Evolutionary conservation across 352 stramenopile species (phyloP), one percentile per base, ranked within the genome.

Genomic region (Phytophthora crassamura): DNA sequence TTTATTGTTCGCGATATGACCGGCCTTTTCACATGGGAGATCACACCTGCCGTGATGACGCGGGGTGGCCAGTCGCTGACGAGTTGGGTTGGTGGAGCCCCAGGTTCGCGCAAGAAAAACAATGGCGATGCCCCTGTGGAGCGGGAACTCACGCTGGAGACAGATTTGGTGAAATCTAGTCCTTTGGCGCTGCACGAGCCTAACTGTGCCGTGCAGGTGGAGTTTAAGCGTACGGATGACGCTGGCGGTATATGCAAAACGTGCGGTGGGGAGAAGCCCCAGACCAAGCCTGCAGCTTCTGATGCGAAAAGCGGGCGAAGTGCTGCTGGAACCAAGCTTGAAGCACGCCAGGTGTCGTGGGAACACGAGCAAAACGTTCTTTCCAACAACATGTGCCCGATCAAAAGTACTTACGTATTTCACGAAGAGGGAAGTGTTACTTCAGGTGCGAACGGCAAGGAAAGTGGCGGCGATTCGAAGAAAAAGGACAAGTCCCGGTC

Each of bases 1-100:
- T 92, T 94, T 32, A 85, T 96, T 41, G 88, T 82, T 25, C 67
- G 88, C 34, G 88, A 96, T 51, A 94, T 96, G 86, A 94, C 88
- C 10, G 88, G 88, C 0, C 57, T 94, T 1, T 96, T 93, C 55
- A 90, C 88, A 16, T 96, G 88, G 88, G 88, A 94, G 43, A 91
- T 93, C 28, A 79, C 82, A 15, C 77, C 81, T 20, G 75, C 71
- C 0, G 48, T 83, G 15, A 66, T 67, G 48, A 34, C 59, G 11
- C 58, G 72, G 5, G 54, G 54, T 20, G 22, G 15, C 7, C 53
- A 61, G 43, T 72, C 53, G 7, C 35, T 75, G n/a, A 66, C 62
- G 15, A 72, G 46, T 22, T 74, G 43, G 63, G 41, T 57, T 7
- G 53, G 54, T 18, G 11, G 9, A 33, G 25, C 39, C 10, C 10